A percentile compares a stretch with the other conserved stretches of the same genome.
Evolutionary conservation across 805 yeast species (phyloP).

Genomic region (Kodamaea sagamina): DNA sequence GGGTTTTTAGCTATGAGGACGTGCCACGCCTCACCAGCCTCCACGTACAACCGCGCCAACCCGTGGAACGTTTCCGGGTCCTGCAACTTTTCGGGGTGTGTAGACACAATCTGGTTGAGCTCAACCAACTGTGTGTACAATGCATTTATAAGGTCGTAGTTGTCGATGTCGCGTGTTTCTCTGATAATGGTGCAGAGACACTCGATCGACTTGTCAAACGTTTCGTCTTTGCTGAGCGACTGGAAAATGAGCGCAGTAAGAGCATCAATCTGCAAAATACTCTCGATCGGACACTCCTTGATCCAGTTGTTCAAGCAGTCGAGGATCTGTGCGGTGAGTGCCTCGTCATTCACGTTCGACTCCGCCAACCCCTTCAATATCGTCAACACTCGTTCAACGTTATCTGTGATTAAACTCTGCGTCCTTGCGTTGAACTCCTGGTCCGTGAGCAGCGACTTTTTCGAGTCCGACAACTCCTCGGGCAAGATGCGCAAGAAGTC

Average conservation of each 20-base stretch:
- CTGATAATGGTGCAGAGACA: conserved; percentile 78
- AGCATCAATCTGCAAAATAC: conserved; percentile 62
- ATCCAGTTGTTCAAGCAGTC: conserved; percentile 90
- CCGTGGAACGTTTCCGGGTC: conserved; percentile 70
- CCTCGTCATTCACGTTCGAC: conserved; percentile 11
- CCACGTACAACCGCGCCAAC: conserved; percentile 75
- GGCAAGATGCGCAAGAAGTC: conserved; percentile 88
- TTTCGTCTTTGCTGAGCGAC: conserved; percentile 56
- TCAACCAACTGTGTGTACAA: conserved; percentile 69
- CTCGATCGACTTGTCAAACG: conserved; percentile 84
- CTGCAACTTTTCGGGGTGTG: conserved; percentile 42
- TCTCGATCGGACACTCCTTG: conserved; percentile 74
- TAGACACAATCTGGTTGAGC: conserved; percentile 49
- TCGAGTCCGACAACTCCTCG: conserved; percentile 81
- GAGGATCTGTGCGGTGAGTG: conserved; percentile 46
- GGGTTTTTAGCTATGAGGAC: conserved; percentile 77
- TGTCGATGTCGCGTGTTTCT: conserved; percentile 79
- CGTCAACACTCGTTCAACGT: conserved; percentile 66
- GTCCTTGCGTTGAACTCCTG: conserved; percentile 74
- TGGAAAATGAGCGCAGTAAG: conserved; percentile 69
- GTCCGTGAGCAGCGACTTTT: conserved; percentile 75
- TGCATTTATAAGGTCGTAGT: conserved; percentile 60
- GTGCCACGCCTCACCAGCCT: conserved; percentile 97
- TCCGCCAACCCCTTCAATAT: conserved; percentile 55
- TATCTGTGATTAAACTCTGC: conserved; percentile 59